phyloP scores from a whole-genome alignment of 2,329 filamentous ascomycete species.

The Sporothrix curviconia region DNA sequence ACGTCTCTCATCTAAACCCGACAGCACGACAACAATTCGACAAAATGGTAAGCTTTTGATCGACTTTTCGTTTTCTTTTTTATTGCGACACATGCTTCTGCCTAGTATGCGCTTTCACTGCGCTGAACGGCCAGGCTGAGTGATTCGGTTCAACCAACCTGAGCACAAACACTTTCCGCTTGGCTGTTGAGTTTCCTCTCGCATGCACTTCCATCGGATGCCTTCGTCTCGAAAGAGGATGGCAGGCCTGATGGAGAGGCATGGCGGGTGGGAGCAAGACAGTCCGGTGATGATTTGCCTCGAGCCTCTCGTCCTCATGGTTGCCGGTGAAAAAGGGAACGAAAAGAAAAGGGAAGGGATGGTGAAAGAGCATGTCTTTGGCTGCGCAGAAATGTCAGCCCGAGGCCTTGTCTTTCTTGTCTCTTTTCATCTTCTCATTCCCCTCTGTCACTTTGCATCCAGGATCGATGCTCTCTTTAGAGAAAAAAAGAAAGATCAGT shows the following conservation, averaged over 20 bases:
- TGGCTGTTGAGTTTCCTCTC: slow-evolving; percentile 17
- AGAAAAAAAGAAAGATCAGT: slow-evolving; percentile 75
- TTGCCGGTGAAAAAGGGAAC: not conserved
- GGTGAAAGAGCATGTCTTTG: not conserved
- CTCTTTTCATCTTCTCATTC: not conserved
- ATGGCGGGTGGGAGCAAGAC: not conserved
- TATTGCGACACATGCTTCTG: slow-evolving; percentile 25
- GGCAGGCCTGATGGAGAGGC: not conserved
- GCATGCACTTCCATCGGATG: not conserved
- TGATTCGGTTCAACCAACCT: slow-evolving; percentile 12
- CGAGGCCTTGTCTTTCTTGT: slow-evolving; percentile 23
- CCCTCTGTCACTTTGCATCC: not conserved
- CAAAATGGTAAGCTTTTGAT: slow-evolving; percentile 57
- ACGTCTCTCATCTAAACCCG: slow-evolving; percentile 22
- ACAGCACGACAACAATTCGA: slow-evolving; percentile 37
- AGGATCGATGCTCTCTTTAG: slow-evolving; percentile 63
- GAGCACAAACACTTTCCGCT: slow-evolving; percentile 15
- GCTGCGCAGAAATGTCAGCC: slow-evolving; percentile 47
- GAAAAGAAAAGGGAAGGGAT: not conserved
- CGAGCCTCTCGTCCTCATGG: slow-evolving; percentile 41
- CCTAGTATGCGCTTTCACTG: slow-evolving; percentile 19
- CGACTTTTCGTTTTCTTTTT: slow-evolving; percentile 30
- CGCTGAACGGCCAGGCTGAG: slow-evolving; percentile 19
- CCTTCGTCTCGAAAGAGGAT: slow-evolving; percentile 36
- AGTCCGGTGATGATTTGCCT: slow-evolving; percentile 55